Conservation (phyloP, 305 asterid species). For the Fraxinus dipetala region DNA sequence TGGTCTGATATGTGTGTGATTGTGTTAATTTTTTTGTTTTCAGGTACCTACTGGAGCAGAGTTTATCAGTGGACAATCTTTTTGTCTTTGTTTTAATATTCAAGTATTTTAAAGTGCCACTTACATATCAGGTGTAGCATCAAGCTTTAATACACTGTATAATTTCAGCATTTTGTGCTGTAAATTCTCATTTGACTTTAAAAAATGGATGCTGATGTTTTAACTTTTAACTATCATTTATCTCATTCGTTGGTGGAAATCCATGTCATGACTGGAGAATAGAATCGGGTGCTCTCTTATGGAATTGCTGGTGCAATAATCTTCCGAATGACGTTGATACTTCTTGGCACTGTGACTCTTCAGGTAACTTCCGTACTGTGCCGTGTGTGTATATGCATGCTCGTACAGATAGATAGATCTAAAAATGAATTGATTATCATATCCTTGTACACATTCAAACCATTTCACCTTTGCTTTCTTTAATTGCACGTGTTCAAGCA, state of each 20-base stretch:
- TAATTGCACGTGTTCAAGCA: neutral
- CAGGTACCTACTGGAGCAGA: constrained; percentile 95
- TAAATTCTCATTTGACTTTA: constrained; percentile 19
- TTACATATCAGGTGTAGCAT: constrained; percentile 65
- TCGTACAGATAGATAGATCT: neutral
- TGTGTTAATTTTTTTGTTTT: constrained; percentile 13
- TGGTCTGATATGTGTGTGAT: constrained; percentile 9
- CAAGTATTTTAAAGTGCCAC: constrained; percentile 92
- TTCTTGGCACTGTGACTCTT: constrained; percentile 92
- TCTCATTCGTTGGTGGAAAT: constrained; percentile 12
- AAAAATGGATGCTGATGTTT: neutral
- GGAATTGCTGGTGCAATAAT: constrained; percentile 95
- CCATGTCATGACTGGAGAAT: constrained; percentile 22
- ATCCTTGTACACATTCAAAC: constrained; percentile 1
- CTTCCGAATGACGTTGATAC: constrained; percentile 76
- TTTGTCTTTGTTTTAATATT: constrained; percentile 88
- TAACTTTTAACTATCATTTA: constrained; percentile 14
- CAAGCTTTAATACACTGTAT: constrained; percentile 16
- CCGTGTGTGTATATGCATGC: constrained; percentile 14
- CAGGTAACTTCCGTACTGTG: constrained; percentile 56
- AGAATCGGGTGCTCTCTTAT: constrained; percentile 90
- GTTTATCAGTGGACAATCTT: constrained; percentile 94
- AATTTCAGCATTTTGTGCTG: constrained; percentile 17
- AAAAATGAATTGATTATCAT: constrained; percentile 6
- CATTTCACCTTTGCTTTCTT: constrained; percentile 16